Evolutionary conservation across 306 rosid genomes (phyloP).

Genomic region (Alnus glutinosa): DNA sequence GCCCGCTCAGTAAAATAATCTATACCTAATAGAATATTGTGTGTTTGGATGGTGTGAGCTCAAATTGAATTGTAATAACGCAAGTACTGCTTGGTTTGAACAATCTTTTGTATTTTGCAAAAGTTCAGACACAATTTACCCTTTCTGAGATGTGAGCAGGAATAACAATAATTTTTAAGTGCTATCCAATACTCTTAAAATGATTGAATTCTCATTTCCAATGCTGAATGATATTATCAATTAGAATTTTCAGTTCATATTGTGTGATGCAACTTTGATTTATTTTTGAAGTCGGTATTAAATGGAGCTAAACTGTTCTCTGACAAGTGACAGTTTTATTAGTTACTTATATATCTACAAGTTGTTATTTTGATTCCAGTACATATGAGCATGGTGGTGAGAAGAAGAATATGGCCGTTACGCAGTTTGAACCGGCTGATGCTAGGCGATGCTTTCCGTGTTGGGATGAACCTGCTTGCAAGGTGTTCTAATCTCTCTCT

Average conservation of each 20-base stretch:
- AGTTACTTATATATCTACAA: not conserved
- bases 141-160: no score
- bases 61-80: no score
- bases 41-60: no score
- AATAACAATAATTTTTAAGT: no score
- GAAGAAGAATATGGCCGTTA: conserved; percentile 94
- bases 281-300: not conserved
- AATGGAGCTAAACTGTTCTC: not conserved
- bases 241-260: no score
- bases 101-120: no score
- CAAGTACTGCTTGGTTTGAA: no score
- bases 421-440: conserved; percentile 98
- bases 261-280: no score
- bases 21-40: no score
- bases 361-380: conserved; percentile 36
- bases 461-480: conserved; percentile 99
- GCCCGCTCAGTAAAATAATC: no score
- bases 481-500: conserved; percentile 50
- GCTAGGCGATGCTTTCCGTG: conserved; percentile 98
- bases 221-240: not conserved
- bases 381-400: conserved; percentile 74
- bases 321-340: not conserved
- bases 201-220: not conserved
- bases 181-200: not conserved
- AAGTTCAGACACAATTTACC: no score